Percentiles rank a stretch among this genome's conserved stretches.
Evolutionary conservation across 2,329 filamentous ascomycete species (phyloP).

Genomic region (Leptoxyphium fumago): DNA sequence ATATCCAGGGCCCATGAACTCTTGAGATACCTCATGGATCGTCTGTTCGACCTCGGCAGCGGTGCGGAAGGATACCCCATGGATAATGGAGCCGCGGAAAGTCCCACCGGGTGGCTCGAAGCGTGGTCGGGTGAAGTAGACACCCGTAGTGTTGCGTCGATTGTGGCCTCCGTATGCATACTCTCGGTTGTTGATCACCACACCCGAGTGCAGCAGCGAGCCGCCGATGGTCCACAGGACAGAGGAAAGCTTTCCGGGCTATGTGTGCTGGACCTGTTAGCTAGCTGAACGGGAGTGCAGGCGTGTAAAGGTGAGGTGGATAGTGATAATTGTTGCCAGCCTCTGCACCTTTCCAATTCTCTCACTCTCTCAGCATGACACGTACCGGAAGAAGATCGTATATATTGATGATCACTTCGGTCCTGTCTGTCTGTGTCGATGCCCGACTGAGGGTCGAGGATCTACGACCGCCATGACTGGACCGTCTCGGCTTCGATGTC

Average conservation of each 20-base stretch:
- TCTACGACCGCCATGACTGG: not conserved
- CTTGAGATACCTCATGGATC: conserved; percentile 51
- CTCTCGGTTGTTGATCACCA: conserved; percentile 66
- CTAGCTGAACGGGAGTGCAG: conserved; percentile 4
- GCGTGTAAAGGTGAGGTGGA: not conserved
- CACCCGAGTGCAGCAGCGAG: conserved; percentile 66
- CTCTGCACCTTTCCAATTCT: not conserved
- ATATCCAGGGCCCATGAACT: conserved; percentile 63
- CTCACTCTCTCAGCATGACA: conserved; percentile 1
- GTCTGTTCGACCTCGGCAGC: conserved; percentile 56
- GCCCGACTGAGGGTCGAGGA: not conserved
- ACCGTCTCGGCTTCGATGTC: not conserved
- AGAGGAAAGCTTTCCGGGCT: conserved; percentile 58
- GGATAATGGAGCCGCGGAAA: conserved; percentile 59
- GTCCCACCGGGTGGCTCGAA: conserved; percentile 63
- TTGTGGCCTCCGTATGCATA: conserved; percentile 79
- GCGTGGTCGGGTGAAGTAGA: conserved; percentile 63
- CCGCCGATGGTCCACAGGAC: conserved; percentile 64
- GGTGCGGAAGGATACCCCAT: conserved; percentile 61
- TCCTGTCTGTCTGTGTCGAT: conserved; percentile 7
- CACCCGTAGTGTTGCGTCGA: conserved; percentile 53
- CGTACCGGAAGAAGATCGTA: conserved; percentile 23
- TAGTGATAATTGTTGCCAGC: not conserved
- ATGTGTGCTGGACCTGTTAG: conserved; percentile 20
- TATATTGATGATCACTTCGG: conserved; percentile 22